Conservation (phyloP, 306 rosid genomes). For the Hylodesmum podocarpum region DNA sequence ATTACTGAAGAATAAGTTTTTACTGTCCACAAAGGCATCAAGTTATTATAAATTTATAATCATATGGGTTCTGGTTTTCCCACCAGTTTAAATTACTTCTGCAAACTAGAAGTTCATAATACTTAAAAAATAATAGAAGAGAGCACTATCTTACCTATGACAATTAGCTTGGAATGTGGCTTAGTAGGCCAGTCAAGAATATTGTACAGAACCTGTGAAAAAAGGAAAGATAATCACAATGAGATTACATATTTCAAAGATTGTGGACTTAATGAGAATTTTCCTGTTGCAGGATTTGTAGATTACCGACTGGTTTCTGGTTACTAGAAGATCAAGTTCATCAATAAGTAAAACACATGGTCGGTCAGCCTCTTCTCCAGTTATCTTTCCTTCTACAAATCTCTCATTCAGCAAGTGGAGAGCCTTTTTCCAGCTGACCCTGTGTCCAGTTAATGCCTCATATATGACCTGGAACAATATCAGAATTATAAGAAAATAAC, state of each 20-base stretch:
- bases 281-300: constrained; percentile 28
- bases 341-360: constrained; percentile 96
- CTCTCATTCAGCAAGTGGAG: constrained; percentile 76
- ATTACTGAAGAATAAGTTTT: constrained; percentile 23
- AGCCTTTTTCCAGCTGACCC: constrained; percentile 94
- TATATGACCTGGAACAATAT: constrained; percentile 71
- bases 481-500: constrained; percentile 11
- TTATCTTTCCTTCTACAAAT: constrained; percentile 72
- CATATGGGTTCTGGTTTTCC: constrained; percentile 11
- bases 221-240: not conserved
- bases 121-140: not conserved
- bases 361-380: constrained; percentile 59
- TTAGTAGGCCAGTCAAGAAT: constrained; percentile 99
- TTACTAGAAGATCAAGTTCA: constrained; percentile 95
- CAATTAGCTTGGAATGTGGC: constrained; percentile 83
- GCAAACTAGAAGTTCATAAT: constrained; percentile 14
- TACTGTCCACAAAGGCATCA: constrained; percentile 23
- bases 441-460: constrained; percentile 85
- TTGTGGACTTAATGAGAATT: constrained; percentile 7
- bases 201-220: constrained; percentile 76
- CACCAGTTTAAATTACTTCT: not conserved
- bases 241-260: constrained; percentile 10
- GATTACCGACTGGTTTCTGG: constrained; percentile 94
- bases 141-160: constrained; percentile 58
- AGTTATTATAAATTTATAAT: constrained; percentile 6